Conservation (phyloP, 2,329 filamentous ascomycete species). For the Alternaria novae-zelandiae region DNA sequence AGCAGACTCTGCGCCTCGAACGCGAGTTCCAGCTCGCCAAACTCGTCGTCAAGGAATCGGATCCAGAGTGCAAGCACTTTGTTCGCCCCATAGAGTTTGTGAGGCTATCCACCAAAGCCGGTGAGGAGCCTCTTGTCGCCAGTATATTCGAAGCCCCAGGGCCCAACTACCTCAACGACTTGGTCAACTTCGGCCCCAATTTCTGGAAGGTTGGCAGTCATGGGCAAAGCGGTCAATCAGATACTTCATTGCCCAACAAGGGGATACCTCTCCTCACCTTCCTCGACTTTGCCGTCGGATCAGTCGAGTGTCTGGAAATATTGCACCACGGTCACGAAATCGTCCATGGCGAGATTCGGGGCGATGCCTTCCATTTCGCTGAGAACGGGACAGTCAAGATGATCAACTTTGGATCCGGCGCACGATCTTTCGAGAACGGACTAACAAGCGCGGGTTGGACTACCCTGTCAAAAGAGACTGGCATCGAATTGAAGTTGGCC, state of each 20-base stretch:
- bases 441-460: constrained; percentile 86
- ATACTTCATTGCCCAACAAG: constrained; percentile 46
- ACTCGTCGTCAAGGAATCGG: constrained; percentile 71
- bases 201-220: constrained; percentile 44
- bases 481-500: constrained; percentile 85
- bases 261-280: constrained; percentile 77
- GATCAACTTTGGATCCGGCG: constrained; percentile 83
- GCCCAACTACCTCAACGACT: constrained; percentile 70
- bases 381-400: constrained; percentile 76
- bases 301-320: constrained; percentile 83
- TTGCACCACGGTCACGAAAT: constrained; percentile 88
- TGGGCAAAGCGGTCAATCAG: constrained; percentile 21
- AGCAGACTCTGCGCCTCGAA: constrained; percentile 82
- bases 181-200: constrained; percentile 77
- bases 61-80: constrained; percentile 77
- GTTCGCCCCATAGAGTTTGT: constrained; percentile 81
- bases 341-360: constrained; percentile 88
- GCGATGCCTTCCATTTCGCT: constrained; percentile 90
- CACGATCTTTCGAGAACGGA: constrained; percentile 88
- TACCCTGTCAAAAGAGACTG: constrained; percentile 78
- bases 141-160: constrained; percentile 83
- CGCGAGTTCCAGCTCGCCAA: constrained; percentile 85
- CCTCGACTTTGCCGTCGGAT: constrained; percentile 89
- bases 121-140: constrained; percentile 77
- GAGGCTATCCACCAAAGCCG: constrained; percentile 69